A percentile compares a stretch with the other conserved stretches of the same genome.
Conservation (phyloP, 805 yeast genomes). For the Pichia sporocuriosa region DNA sequence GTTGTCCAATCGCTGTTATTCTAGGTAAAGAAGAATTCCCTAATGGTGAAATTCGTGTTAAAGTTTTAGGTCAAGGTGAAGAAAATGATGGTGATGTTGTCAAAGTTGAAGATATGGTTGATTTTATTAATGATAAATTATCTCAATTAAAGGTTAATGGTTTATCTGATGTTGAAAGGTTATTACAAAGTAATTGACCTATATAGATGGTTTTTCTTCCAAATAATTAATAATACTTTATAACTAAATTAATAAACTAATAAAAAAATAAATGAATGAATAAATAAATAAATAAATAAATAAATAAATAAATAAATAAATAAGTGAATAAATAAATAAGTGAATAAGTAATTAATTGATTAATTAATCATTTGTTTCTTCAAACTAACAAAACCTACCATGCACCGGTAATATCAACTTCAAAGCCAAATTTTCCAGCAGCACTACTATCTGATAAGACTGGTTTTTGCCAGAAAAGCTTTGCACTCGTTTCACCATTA, state of each 20-base stretch:
- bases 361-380: no score
- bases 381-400: slow-evolving; percentile 6
- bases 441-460: neutral
- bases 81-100: slow-evolving; percentile 79
- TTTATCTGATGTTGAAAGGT: slow-evolving; percentile 55
- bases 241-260: neutral
- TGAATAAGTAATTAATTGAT: neutral
- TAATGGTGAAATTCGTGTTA: slow-evolving; percentile 77
- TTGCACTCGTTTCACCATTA: slow-evolving; percentile 11
- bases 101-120: slow-evolving; percentile 52
- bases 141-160: slow-evolving; percentile 41
- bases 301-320: no score
- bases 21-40: slow-evolving; percentile 91
- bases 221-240: neutral
- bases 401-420: slow-evolving; percentile 14
- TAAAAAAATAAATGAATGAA: neutral
- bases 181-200: slow-evolving; percentile 33
- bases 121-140: slow-evolving; percentile 36
- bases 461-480: slow-evolving; percentile 9
- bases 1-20: slow-evolving; percentile 85
- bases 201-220: no score
- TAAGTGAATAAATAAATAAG: neutral
- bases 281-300: neutral
- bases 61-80: slow-evolving; percentile 76
- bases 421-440: slow-evolving; percentile 13